Conservation (phyloP, 1,284 basidiomycete species). For the Sporisorium reilianum region DNA sequence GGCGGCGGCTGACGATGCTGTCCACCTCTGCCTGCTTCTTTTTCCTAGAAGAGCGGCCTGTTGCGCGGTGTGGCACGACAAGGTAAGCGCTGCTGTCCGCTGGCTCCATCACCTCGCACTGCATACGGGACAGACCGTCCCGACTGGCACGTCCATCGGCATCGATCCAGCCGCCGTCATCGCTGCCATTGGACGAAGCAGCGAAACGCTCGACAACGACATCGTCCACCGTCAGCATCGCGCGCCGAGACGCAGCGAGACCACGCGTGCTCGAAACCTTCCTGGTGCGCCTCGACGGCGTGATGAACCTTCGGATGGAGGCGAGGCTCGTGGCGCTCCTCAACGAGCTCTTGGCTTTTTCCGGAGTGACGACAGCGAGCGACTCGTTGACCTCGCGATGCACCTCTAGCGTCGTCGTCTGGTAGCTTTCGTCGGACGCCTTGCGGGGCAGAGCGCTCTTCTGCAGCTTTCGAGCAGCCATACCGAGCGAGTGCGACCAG, state of each 20-base stretch:
- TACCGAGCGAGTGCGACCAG: slow-evolving; percentile 34
- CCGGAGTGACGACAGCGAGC: slow-evolving; percentile 8
- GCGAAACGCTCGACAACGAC: neutral
- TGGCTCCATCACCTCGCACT: neutral
- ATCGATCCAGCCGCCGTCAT: slow-evolving; percentile 17
- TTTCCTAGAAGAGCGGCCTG: neutral
- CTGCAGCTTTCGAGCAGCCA: slow-evolving; percentile 30
- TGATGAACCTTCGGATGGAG: slow-evolving; percentile 32
- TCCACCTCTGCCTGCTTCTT: neutral
- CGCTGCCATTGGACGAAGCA: neutral
- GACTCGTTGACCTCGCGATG: neutral
- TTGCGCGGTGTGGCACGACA: neutral
- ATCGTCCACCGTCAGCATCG: slow-evolving; percentile 20
- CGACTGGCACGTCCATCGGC: slow-evolving; percentile 20
- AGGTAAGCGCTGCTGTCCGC: neutral
- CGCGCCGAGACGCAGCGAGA: slow-evolving; percentile 1
- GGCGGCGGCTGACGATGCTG: neutral
- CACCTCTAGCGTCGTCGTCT: slow-evolving; percentile 9
- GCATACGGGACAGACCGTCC: neutral
- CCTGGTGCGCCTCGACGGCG: slow-evolving; percentile 32
- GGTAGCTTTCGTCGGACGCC: slow-evolving; percentile 23
- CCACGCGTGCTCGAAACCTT: slow-evolving; percentile 24
- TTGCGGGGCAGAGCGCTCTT: slow-evolving; percentile 23
- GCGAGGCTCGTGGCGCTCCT: slow-evolving; percentile 24
- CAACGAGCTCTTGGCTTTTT: slow-evolving; percentile 22